Evolutionary conservation across 2,329 filamentous ascomycete species (phyloP), one percentile per base, ranked within the genome.

Genomic region (Colletotrichum gigasporum): DNA sequence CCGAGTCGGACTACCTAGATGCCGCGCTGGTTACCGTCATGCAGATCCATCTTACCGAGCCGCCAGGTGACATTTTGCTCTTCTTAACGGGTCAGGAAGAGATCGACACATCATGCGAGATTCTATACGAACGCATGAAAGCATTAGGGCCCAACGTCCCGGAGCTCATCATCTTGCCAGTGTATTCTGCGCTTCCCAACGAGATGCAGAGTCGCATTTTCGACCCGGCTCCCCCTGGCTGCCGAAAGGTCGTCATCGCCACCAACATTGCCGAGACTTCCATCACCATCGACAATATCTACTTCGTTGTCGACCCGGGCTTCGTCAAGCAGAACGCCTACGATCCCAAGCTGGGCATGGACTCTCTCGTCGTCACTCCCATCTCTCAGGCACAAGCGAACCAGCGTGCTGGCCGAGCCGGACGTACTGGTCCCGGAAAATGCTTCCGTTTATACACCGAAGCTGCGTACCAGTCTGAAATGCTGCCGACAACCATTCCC

Each of bases 311-410:
- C 14, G 96, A 99, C 72, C 94, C 96, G 2, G 96, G 96, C 2
- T 99, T 98, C 70, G 95, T 97, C 66, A 99, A 99, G 81, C 94
- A 98, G 74, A 97, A 96, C 70, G 94, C 93, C 2, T 99, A 97
- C 74, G 95, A 99, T 73, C 92, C 95, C 0, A 98, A 98, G 78
- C 87, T 98, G 2, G 96, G 96, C 57, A 99, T 99, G 95, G 96
- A 99, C 72, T 94, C 95, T 3, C 83, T 99, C 20, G 91, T 98
- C 26, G 93, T 99, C 4, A 97, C 94, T 0, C 96, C 96, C 0
- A 97, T 99, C 68, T 97, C 94, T 0, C 95, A 98, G 77, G 96
- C 96, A 0, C 94, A 98, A 75, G 96, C 96, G 1, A 97, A 97
- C 71, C 96, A 99, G 77, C 87, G 96, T 75, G 92, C 94, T 48